Conservation (phyloP, 1,284 basidiomycete species). For the Ceratobasidium theobromae region DNA sequence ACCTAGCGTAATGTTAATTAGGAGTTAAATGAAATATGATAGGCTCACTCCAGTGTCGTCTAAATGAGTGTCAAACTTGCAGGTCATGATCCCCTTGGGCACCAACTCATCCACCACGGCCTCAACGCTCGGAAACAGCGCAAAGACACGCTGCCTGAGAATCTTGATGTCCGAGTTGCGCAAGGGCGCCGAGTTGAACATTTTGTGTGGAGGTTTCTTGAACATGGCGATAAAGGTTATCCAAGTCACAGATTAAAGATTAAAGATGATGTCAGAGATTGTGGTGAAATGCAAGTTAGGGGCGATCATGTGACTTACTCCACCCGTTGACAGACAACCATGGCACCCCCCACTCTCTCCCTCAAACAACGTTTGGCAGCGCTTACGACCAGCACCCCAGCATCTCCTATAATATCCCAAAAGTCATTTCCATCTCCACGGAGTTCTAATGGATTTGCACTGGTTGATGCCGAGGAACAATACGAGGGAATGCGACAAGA, state of each 20-base stretch:
- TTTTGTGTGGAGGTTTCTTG: constrained; percentile 23
- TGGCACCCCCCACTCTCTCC: constrained; percentile 15
- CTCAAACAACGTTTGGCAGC: constrained; percentile 27
- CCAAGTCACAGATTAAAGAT: neutral
- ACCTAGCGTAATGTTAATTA: constrained; percentile 46
- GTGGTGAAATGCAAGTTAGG: neutral
- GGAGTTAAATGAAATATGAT: neutral
- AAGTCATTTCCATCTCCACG: constrained; percentile 8
- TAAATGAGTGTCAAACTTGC: constrained; percentile 65
- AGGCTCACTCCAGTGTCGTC: constrained; percentile 62
- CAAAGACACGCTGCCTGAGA: constrained; percentile 59
- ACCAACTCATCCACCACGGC: constrained; percentile 59
- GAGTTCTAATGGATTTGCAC: constrained; percentile 8
- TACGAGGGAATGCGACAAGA: constrained; percentile 50
- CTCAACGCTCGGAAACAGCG: constrained; percentile 49
- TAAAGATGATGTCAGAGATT: neutral
- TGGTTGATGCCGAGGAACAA: constrained; percentile 40
- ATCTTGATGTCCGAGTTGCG: constrained; percentile 69
- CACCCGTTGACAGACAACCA: constrained; percentile 13
- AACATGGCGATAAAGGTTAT: neutral
- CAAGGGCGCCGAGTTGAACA: constrained; percentile 49
- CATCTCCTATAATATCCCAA: neutral
- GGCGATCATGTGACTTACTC: no score
- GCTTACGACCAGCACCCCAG: neutral
- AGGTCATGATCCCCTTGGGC: constrained; percentile 65